A percentile compares a stretch with the other conserved stretches of the same genome.
Evolutionary conservation across 192 early-diverging fungal species (phyloP).

Genomic region (Entrophospora sp.): DNA sequence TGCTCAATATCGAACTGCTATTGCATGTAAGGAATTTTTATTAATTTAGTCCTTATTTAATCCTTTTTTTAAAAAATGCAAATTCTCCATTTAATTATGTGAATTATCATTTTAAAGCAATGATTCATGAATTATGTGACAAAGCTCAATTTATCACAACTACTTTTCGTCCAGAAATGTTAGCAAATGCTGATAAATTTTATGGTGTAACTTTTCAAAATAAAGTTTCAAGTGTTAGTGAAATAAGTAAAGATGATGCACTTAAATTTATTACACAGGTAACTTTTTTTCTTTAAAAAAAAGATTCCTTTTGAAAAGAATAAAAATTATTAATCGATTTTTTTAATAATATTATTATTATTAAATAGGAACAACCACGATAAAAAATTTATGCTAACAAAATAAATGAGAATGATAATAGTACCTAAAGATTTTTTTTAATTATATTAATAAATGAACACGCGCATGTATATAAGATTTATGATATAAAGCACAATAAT

Average conservation of each 20-base stretch:
- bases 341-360: not conserved
- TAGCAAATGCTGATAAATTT: slow-evolving; percentile 87
- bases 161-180: slow-evolving; percentile 94
- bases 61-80: not conserved
- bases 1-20: slow-evolving; percentile 85
- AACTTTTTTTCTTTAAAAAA: not conserved
- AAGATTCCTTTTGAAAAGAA: not conserved
- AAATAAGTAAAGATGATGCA: slow-evolving; percentile 62
- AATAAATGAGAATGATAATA: too few species aligned
- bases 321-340: not conserved
- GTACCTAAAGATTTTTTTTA: too few species aligned
- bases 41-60: not conserved
- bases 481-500: too few species aligned
- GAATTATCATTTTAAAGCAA: too few species aligned
- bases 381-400: too few species aligned
- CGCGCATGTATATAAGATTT: too few species aligned
- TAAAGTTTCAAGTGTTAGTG: slow-evolving; percentile 85
- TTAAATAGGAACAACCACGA: slow-evolving; percentile 9
- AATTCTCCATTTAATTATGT: too few species aligned
- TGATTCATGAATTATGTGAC: slow-evolving; percentile 84
- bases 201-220: slow-evolving; percentile 96
- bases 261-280: slow-evolving; percentile 59
- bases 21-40: slow-evolving; percentile 55
- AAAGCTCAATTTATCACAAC: slow-evolving; percentile 95
- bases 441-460: too few species aligned